Conservation (phyloP, 495 filamentous ascomycete species). For the Xylaria bambusicola region DNA sequence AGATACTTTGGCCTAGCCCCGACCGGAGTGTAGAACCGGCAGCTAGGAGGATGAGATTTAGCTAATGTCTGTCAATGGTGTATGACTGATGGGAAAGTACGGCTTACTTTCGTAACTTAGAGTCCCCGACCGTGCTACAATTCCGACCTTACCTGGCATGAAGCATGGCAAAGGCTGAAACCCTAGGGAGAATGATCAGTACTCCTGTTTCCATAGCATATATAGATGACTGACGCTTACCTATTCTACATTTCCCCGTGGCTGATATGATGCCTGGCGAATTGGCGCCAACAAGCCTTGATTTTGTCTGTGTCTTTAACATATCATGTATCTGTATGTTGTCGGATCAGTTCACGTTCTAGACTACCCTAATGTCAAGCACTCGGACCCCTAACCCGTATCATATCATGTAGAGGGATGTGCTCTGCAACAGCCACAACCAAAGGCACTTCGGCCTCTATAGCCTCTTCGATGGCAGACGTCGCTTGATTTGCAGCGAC, state of each 20-base stretch:
- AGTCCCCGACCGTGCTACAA: conserved; percentile 86
- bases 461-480: conserved; percentile 81
- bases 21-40: conserved; percentile 80
- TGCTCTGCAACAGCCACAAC: conserved; percentile 91
- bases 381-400: conserved; percentile 57
- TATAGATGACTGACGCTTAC: conserved; percentile 21
- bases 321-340: conserved; percentile 65
- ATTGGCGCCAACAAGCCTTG: conserved; percentile 81
- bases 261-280: conserved; percentile 87
- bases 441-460: conserved; percentile 83
- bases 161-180: conserved; percentile 85
- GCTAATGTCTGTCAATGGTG: neutral
- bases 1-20: conserved; percentile 82
- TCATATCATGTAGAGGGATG: conserved; percentile 83
- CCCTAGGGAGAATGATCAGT: conserved; percentile 35
- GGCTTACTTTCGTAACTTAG: conserved; percentile 70
- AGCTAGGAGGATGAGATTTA: conserved; percentile 37
- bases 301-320: conserved; percentile 76
- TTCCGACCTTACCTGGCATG: conserved; percentile 71
- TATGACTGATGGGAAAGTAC: neutral
- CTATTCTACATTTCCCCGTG: conserved; percentile 77
- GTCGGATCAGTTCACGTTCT: conserved; percentile 15
- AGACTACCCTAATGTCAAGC: neutral
- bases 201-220: neutral
- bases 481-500: conserved; percentile 79